Evolutionary conservation across 257 asterid genomes (phyloP).

Genomic region (Penstemon barbatus): DNA sequence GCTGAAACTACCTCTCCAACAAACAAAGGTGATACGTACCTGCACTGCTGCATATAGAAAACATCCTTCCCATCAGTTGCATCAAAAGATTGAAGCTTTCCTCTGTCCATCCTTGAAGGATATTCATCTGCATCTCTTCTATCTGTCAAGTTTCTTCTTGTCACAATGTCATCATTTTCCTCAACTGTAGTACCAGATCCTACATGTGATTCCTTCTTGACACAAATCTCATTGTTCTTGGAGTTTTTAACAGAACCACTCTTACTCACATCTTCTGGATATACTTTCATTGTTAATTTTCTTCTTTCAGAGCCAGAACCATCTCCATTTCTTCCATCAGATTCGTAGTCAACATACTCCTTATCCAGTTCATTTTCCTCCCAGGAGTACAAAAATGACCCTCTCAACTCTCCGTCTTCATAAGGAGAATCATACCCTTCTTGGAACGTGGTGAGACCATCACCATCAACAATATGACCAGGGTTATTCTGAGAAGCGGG

Average conservation of each 20-base stretch:
- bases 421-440: slow-evolving; percentile 82
- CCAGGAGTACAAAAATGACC: slow-evolving; percentile 51
- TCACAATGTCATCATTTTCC: slow-evolving; percentile 33
- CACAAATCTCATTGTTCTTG: slow-evolving; percentile 33
- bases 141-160: slow-evolving; percentile 37
- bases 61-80: slow-evolving; percentile 35
- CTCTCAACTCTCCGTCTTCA: slow-evolving; percentile 91
- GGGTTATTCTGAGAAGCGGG: slow-evolving; percentile 42
- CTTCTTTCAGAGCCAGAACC: slow-evolving; percentile 44
- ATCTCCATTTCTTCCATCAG: slow-evolving; percentile 71
- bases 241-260: slow-evolving; percentile 31
- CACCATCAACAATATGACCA: slow-evolving; percentile 32
- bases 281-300: slow-evolving; percentile 25
- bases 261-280: slow-evolving; percentile 30
- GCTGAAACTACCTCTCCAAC: not conserved
- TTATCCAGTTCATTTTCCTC: slow-evolving; percentile 61
- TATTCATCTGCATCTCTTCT: slow-evolving; percentile 34
- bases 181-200: slow-evolving; percentile 59
- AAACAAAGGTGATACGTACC: slow-evolving; percentile 35
- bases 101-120: slow-evolving; percentile 38
- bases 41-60: slow-evolving; percentile 39
- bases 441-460: slow-evolving; percentile 33
- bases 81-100: slow-evolving; percentile 45
- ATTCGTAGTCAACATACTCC: slow-evolving; percentile 74
- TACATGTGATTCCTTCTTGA: slow-evolving; percentile 44